Base-by-base conservation (phyloP, 2,329 filamentous ascomycete species). In the Zarea fungicola region DNA sequence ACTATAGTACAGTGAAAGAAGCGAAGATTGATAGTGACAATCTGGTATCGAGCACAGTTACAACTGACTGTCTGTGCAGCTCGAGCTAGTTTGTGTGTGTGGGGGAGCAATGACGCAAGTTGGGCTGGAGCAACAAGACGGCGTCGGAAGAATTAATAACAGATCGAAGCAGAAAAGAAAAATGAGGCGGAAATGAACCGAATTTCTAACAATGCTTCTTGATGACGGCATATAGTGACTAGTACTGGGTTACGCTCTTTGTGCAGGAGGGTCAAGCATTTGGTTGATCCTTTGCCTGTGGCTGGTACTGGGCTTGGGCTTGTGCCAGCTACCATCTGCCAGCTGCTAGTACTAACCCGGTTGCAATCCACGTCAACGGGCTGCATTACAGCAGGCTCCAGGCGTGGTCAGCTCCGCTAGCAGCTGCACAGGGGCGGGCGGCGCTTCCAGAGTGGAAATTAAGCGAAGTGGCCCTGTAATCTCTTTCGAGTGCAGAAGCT, bases 401-500 rank as follows among this genome's bases (percentile, higher is more conserved):
- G 26, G 26, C 26, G n/a, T n/a, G n/a, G n/a, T n/a, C n/a, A n/a
- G n/a, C 26, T 29, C 26, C 26, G 26, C 26, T 13, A 29, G 26
- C 26, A 29, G 26, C 26, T 29, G 26, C 26, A 7, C 7, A 29
- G 13, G 26, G 26, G 26, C 26, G 19, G n/a, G n/a, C n/a, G n/a
- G 46, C 46, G 39, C 39, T 42, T 49, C 22, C 31, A 35, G 14
- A 42, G 37, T 49, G 46, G 46, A 49, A 43, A 49, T 44, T 42
- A 42, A 43, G 47, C 47, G 47, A 49, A 37, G 34, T 21, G 14
- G 40, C 31, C 44, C 40, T 39, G 26, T 43, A 49, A 49, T 44
- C 40, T 49, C 46, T 22, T 42, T 34, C 35, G 25, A 29, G 45
- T 22, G 45, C 36, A 32, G 19, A 35, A 48, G 36, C 32, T 36